Evolutionary conservation across 306 rosid genomes (phyloP), one percentile per base, ranked within the genome.

Genomic region (Glycine tomentella): DNA sequence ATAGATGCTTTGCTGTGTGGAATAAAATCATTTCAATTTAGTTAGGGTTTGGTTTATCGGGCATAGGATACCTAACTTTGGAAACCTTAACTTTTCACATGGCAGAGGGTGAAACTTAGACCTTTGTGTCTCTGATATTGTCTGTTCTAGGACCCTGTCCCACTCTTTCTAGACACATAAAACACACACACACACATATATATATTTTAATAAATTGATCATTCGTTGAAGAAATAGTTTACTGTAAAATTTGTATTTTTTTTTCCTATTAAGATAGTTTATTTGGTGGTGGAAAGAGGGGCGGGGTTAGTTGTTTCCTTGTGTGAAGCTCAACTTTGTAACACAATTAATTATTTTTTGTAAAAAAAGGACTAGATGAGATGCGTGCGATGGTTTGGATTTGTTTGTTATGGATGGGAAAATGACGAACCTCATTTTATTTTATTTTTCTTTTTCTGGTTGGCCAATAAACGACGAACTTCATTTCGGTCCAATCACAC

Each of bases 41-140:
- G 67, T 14, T 85, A 75, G 40, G 42, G 83, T 77, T 73, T 55
- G 79, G 51, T 63, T 69, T 14, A 77, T 69, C 10, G 75, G 14
- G 56, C 90, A 89, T 87, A 70, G 89, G 90, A 89, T 89, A 75
- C 90, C 83, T 3, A 78, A 34, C 84, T 66, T 81, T 82, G 90
- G 87, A 87, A 85, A 85, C 86, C 87, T 64, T 87, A 82, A 73
- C 90, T 83, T 85, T 78, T 72, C 84, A 80, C 81, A 85, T 65
- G 87, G 17, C 71, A 77, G 66, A 59, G 85, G 57, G 20, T 50
- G 76, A 20, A 85, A 81, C 61, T 38, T 69, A 87, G 87, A 71
- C 84, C 85, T 79, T 79, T 82, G 79, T 50, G 86, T 86, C 84
- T 84, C 87, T 78, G 51, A 50, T 69, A 25, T 75, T 83, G 86